Percentiles rank a stretch among this genome's conserved stretches.
phyloP scores from a whole-genome alignment of 2,329 filamentous ascomycete species.

The Pestalotiopsis sp. region DNA sequence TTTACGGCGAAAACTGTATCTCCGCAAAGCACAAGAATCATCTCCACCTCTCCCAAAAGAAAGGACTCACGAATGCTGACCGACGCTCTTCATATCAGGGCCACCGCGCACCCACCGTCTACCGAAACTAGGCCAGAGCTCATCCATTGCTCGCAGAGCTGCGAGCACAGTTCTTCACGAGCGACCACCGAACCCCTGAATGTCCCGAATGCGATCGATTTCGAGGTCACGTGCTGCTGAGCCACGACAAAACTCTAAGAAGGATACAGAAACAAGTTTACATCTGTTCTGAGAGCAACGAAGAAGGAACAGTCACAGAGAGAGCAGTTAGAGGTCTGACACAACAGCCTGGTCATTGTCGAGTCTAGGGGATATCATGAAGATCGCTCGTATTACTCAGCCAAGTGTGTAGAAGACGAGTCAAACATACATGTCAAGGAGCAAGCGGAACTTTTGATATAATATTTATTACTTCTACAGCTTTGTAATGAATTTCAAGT shows the following conservation, averaged over 20 bases:
- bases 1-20: too few relatives aligned
- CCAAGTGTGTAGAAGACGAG: not conserved
- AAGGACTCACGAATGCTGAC: too few relatives aligned
- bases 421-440: not conserved
- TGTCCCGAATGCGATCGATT: constrained; percentile 36
- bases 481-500: not conserved
- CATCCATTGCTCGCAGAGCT: too few relatives aligned
- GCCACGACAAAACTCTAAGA: constrained; percentile 30
- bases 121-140: too few relatives aligned
- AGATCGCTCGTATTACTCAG: not conserved
- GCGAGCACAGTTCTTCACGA: constrained; percentile 23
- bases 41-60: too few relatives aligned
- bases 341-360: not conserved
- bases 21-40: too few relatives aligned
- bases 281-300: constrained; percentile 27
- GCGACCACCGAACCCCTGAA: constrained; percentile 26
- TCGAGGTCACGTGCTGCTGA: constrained; percentile 37
- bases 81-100: too few relatives aligned
- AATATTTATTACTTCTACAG: not conserved
- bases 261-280: constrained; percentile 35
- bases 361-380: not conserved
- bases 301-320: constrained; percentile 29
- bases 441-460: not conserved
- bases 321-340: constrained; percentile 11
- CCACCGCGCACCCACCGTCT: too few relatives aligned